These are phyloP conservation scores for Penicillium antarcticum DNA, from an alignment of 495 filamentous ascomycete genomes.

Conservation along the genomic window DNA sequence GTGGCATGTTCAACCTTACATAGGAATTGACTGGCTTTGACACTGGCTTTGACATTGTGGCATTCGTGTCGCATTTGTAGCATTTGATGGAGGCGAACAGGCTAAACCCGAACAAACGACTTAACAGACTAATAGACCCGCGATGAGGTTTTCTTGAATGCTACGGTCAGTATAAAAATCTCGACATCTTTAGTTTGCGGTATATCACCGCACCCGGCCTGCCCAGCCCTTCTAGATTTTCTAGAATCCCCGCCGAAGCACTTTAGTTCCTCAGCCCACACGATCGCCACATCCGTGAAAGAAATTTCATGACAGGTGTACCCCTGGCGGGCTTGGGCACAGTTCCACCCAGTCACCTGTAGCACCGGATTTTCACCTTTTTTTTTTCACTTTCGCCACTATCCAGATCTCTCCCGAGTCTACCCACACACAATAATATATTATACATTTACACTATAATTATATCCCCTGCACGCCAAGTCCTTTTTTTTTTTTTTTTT, in stretches of 20 bases:
- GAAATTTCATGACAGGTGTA: neutral
- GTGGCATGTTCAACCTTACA: neutral
- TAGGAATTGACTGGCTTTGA: neutral
- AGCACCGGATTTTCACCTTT: neutral
- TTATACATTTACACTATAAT: neutral
- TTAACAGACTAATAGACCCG: neutral
- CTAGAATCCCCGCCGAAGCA: constrained; percentile 24
- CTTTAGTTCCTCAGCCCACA: constrained; percentile 4
- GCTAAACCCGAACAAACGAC: neutral
- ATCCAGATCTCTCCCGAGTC: neutral
- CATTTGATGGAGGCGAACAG: neutral
- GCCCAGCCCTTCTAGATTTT: constrained; percentile 26
- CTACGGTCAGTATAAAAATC: too few relatives aligned
- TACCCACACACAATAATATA: neutral
- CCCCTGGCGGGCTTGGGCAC: neutral
- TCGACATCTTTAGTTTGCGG: too few relatives aligned
- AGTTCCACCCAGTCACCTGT: neutral
- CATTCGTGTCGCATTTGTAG: too few relatives aligned
- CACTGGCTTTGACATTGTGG: too few relatives aligned
- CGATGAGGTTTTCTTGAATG: too few relatives aligned
- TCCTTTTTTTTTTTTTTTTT: neutral
- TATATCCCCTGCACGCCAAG: constrained; percentile 1
- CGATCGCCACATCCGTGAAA: constrained; percentile 12
- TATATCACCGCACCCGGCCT: neutral
- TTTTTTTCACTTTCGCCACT: neutral